Evolutionary conservation across 768 basidiomycete genomes (phyloP), one percentile per base, ranked within the genome.

Genomic region (Kwoniella sp.): DNA sequence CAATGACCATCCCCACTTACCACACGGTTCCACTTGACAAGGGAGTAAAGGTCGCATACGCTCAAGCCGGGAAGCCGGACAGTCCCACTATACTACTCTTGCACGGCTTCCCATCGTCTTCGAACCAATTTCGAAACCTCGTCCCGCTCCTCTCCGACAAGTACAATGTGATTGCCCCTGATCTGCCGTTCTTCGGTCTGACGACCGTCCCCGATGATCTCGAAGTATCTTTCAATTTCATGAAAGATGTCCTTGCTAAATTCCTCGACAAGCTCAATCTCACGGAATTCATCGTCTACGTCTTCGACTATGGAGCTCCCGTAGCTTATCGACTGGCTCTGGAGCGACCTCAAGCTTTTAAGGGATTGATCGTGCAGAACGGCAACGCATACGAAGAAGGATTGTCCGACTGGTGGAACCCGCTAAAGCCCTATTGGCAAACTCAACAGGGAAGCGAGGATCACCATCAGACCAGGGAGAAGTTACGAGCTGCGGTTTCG

Each of bases 101-200:
- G 2, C 85, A 85, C 68, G 85, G 85, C 33, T 85, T 82, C 75
- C 85, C 85, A 0, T 64, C 83, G 1, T 84, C 83, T 0, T 84
- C 84, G 6, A 81, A 80, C 74, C 83, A 85, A 56, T 86, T 81
- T 70, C 82, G 84, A 12, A 77, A 84, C 67, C 81, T 85, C 58
- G 83, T 85, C 52, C 79, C 82, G 0, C 72, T 72, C 44, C 79
- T 85, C 13, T 80, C 83, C 3, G 36, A 69, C 21, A 74, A 80
- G 40, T 84, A 83, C 77, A 81, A 78, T 30, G 79, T 85, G 36
- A 68, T 84, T 62, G 84, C 84, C 0, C 85, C 85, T n/a, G 85
- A 85, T 65, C 71, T 85, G 6, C 84, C 84, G 0, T 84, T 83
- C 0, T 86, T 83, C 67, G 85, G 85, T 6, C 84, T 84, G 71